Conservation (phyloP, 306 rosid genomes). For the Styphnolobium japonicum region DNA sequence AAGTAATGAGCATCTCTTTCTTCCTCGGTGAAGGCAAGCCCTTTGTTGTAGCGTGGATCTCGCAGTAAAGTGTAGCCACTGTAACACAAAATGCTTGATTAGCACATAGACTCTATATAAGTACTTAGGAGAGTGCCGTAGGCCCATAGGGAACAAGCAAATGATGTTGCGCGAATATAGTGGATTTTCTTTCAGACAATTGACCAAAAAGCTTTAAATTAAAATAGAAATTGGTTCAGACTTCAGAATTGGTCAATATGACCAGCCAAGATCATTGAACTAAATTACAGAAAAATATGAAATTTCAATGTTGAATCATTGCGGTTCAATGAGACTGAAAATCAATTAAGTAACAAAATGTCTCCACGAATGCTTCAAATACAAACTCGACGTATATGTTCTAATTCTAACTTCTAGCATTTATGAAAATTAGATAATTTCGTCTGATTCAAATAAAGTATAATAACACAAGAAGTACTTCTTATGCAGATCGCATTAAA, state of each 20-base stretch:
- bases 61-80: slow-evolving; percentile 82
- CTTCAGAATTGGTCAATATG: not conserved
- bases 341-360: not conserved
- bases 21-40: slow-evolving; percentile 77
- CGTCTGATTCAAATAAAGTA: not conserved
- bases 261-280: not conserved
- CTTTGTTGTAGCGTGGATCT: slow-evolving; percentile 95
- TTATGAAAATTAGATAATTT: not conserved
- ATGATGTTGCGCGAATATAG: not conserved
- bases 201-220: not conserved
- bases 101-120: not conserved
- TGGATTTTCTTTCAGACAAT: not conserved
- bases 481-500: not conserved
- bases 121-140: not conserved
- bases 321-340: not conserved
- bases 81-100: slow-evolving; percentile 29
- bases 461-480: not conserved
- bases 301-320: not conserved
- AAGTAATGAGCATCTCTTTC: slow-evolving; percentile 96
- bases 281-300: not conserved
- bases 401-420: not conserved
- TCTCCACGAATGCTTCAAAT: not conserved
- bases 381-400: not conserved
- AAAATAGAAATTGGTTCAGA: not conserved
- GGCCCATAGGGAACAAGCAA: not conserved